These are phyloP conservation scores for Peronospora tabacina DNA, from an alignment of 352 stramenopile species.

Conservation along the genomic window DNA sequence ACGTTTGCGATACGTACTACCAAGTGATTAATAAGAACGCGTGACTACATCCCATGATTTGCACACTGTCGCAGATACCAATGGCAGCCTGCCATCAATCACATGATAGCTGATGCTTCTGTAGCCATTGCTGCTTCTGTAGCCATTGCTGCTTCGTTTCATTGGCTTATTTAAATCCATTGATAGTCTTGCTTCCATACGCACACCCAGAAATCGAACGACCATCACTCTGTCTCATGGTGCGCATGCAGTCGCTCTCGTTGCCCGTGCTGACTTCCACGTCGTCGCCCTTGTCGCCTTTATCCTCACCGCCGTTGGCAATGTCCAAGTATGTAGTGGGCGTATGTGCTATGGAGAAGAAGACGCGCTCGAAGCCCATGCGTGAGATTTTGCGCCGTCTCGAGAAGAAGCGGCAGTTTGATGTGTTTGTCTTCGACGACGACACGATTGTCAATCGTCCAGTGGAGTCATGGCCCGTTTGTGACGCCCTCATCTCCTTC, in stretches of 20 bases:
- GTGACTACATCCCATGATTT: neutral
- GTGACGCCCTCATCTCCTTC: slow-evolving; percentile 98
- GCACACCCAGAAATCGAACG: slow-evolving; percentile 2
- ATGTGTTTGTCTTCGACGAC: slow-evolving; percentile 97
- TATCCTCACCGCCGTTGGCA: slow-evolving; percentile 10
- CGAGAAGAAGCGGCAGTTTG: slow-evolving; percentile 89
- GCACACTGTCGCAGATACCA: neutral
- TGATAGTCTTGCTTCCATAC: too few relatives aligned
- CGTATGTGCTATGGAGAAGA: slow-evolving; percentile 99
- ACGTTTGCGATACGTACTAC: too few relatives aligned
- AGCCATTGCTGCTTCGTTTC: slow-evolving; percentile 1
- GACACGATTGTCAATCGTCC: slow-evolving; percentile 92
- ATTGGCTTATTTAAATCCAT: slow-evolving; percentile 14
- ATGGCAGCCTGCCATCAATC: slow-evolving; percentile 5
- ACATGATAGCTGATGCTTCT: neutral
- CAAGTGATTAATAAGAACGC: too few relatives aligned
- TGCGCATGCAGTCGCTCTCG: slow-evolving; percentile 27
- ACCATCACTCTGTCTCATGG: slow-evolving; percentile 29
- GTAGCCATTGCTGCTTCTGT: neutral
- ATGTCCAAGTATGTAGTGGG: slow-evolving; percentile 85
- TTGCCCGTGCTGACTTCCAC: slow-evolving; percentile 6
- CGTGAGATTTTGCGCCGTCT: slow-evolving; percentile 92
- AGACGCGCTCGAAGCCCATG: slow-evolving; percentile 96
- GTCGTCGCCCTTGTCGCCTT: slow-evolving; percentile 10
- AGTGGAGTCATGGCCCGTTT: slow-evolving; percentile 92